Base-by-base conservation (phyloP, 2,329 filamentous ascomycete species). In the Fusarium agapanthi region DNA sequence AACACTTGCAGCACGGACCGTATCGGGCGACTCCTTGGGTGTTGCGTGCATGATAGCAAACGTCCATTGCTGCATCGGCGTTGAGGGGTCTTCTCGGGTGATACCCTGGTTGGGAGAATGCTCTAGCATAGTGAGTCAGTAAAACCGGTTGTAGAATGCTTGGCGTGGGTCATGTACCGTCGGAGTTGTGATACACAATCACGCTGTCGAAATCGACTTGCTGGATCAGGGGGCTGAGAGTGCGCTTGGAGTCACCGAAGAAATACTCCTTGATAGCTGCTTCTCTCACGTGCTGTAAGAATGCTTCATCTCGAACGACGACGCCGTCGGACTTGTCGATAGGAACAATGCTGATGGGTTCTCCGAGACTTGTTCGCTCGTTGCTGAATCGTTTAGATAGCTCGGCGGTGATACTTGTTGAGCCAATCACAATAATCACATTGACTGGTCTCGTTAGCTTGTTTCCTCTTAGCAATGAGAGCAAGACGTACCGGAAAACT, bases 191-290 rank as follows among this genome's bases (percentile, higher is more conserved):
- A 84, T 93, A 97, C 47, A 98, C 88, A 5, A 89, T 87, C 43
- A 98, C 81, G 14, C 91, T 89, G 65, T 90, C 87, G 79, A 95
- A 96, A 70, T 94, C 91, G 9, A 97, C 89, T 66, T 93, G 92
- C 77, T 97, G 94, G 12, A 94, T 97, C 76, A 95, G 93, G 0
- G 96, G 96, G 50, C 93, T 96, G 5, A 99, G 85, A 0, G 93
- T 92, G 65, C 92, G 89, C 69, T 90, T 91, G 3, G 88, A 83
- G 71, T 93, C 92, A 15, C 96, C 96, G 79, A 98, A 99, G 84
- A 99, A 99, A 82, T 99, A 99, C 76, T 95, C 92, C 74, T 93
- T 92, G 58, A 98, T 95, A 56, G 93, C 89, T 1, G 92, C 89
- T 77, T 97, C 93, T 48, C 93, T 89, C 10, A 89, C 83, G 22